phyloP scores from a whole-genome alignment of 202 grass and related monocot species.

The Dendrocalamus latiflorus region DNA sequence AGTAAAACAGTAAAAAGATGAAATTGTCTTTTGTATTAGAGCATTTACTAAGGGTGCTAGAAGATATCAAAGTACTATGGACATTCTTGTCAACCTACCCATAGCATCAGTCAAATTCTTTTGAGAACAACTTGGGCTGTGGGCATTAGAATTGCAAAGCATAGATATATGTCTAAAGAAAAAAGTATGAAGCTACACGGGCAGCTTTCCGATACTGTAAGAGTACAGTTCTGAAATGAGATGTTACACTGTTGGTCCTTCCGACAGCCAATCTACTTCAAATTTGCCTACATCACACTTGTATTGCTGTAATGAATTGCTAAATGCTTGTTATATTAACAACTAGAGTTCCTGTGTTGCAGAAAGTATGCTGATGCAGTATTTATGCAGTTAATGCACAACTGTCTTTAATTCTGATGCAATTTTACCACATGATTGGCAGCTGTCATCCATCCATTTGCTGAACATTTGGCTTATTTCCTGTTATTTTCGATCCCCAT shows the following conservation, averaged over 20 bases:
- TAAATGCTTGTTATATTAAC: neutral
- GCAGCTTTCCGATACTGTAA: neutral
- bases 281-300: neutral
- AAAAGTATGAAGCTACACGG: neutral
- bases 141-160: neutral
- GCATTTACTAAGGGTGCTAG: neutral
- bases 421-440: constrained; percentile 22
- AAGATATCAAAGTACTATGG: neutral
- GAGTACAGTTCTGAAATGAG: neutral
- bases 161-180: neutral
- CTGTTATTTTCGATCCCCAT: constrained; percentile 48
- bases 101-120: neutral
- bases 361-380: neutral
- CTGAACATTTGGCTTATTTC: constrained; percentile 57
- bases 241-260: neutral
- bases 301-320: neutral
- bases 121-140: neutral
- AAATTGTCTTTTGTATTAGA: neutral
- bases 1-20: neutral
- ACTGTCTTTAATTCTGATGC: constrained; percentile 9
- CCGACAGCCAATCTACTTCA: neutral
- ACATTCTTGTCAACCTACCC: neutral
- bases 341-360: neutral
- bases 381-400: constrained; percentile 8
- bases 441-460: constrained; percentile 70